Conservation (phyloP, 179 eudicot genomes). For the Silene noctiflora region DNA sequence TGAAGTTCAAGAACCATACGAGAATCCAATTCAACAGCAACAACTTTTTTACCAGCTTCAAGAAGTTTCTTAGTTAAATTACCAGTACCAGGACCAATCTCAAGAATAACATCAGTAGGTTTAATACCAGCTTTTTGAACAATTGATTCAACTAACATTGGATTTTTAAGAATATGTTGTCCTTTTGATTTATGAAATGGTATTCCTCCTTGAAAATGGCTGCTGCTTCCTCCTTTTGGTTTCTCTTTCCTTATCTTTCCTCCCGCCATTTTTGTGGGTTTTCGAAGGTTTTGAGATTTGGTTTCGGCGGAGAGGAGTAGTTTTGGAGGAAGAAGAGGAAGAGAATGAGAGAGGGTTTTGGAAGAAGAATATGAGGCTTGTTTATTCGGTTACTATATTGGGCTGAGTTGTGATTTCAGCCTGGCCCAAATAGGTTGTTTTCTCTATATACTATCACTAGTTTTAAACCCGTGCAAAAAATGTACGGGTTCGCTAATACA, state of each 20-base stretch:
- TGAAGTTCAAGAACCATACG: constrained; percentile 80
- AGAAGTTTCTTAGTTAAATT: constrained; percentile 79
- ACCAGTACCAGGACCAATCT: constrained; percentile 88
- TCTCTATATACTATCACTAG: too few species aligned
- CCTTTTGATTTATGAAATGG: constrained; percentile 82
- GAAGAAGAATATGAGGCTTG: not conserved
- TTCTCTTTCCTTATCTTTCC: constrained; percentile 34
- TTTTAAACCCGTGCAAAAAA: too few species aligned
- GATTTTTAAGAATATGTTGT: constrained; percentile 70
- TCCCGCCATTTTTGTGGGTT: constrained; percentile 33
- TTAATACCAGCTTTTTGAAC: constrained; percentile 67
- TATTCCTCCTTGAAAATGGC: constrained; percentile 61
- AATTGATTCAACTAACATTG: constrained; percentile 57
- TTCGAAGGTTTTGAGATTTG: too few species aligned
- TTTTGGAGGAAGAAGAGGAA: not conserved
- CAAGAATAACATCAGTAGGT: constrained; percentile 61
- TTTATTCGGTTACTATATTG: too few species aligned
- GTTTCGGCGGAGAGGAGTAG: not conserved
- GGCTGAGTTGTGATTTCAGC: too few species aligned
- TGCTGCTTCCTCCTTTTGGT: not conserved
- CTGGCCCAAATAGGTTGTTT: too few species aligned
- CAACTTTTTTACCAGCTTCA: constrained; percentile 58
- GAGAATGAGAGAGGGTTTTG: not conserved
- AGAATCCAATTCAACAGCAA: constrained; percentile 75
- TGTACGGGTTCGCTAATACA: too few species aligned